Evolutionary conservation across 768 basidiomycete species (phyloP).

Genomic region (Psilocybe sp.): DNA sequence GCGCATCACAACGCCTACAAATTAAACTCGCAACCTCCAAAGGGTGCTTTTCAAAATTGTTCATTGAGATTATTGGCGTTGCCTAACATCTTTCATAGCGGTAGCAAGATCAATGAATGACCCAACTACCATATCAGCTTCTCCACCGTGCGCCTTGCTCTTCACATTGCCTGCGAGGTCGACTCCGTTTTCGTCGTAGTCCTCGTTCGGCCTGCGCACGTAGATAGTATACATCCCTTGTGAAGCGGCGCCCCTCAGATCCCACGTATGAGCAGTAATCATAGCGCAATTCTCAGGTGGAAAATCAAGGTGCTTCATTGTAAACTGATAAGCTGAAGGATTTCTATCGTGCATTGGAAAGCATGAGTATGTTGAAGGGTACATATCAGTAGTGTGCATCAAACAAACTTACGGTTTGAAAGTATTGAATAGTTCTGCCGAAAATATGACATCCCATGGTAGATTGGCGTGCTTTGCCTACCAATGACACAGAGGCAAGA

Average conservation of each 20-base stretch:
- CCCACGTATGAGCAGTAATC: slow-evolving; percentile 60
- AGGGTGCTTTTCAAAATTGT: too few species aligned
- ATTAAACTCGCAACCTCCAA: too few species aligned
- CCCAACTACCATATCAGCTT: slow-evolving; percentile 52
- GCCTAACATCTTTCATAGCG: too few species aligned
- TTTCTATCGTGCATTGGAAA: slow-evolving; percentile 28
- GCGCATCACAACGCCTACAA: too few species aligned
- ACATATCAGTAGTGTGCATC: too few species aligned
- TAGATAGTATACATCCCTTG: slow-evolving; percentile 59
- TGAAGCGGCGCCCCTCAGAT: slow-evolving; percentile 48
- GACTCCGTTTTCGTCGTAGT: slow-evolving; percentile 14
- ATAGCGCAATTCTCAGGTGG: slow-evolving; percentile 50
- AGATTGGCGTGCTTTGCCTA: slow-evolving; percentile 60
- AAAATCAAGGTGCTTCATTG: slow-evolving; percentile 44
- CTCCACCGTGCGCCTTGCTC: slow-evolving; percentile 49
- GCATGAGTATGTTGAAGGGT: too few species aligned
- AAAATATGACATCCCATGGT: slow-evolving; percentile 63
- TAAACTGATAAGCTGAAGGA: slow-evolving; percentile 46
- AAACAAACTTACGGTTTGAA: slow-evolving; percentile 57
- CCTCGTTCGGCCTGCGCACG: slow-evolving; percentile 47
- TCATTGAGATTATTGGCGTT: too few species aligned
- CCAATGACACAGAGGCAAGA: neutral
- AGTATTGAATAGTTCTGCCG: slow-evolving; percentile 52
- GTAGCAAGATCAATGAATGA: slow-evolving; percentile 46
- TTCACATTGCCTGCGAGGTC: slow-evolving; percentile 22